phyloP scores from a whole-genome alignment of 2,329 filamentous ascomycete genomes.

The Alternaria sp. region DNA sequence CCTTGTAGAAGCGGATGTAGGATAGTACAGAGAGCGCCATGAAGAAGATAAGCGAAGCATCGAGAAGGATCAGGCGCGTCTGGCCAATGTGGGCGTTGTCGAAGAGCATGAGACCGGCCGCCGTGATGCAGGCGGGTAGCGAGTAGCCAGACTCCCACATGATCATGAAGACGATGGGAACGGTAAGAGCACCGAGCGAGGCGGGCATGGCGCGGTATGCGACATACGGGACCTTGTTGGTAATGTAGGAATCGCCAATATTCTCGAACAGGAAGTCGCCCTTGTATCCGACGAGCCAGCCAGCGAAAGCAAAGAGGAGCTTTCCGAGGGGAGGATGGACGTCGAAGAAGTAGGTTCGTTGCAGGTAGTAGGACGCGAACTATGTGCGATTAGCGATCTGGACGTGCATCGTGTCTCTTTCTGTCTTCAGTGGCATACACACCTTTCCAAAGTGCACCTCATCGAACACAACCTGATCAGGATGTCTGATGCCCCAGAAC shows the following conservation, averaged over 20 bases:
- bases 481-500: slow-evolving; percentile 96
- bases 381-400: slow-evolving; percentile 34
- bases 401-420: background rate
- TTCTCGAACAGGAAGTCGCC: slow-evolving; percentile 98
- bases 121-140: slow-evolving; percentile 86
- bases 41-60: slow-evolving; percentile 90
- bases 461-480: slow-evolving; percentile 96
- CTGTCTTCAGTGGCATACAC: slow-evolving; percentile 35
- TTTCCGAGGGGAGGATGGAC: slow-evolving; percentile 98
- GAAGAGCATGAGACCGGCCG: slow-evolving; percentile 84
- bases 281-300: slow-evolving; percentile 97
- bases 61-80: slow-evolving; percentile 91
- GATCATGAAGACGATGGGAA: slow-evolving; percentile 92
- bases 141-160: slow-evolving; percentile 99
- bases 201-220: slow-evolving; percentile 94
- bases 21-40: slow-evolving; percentile 94
- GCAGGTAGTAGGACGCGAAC: slow-evolving; percentile 77
- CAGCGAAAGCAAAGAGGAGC: slow-evolving; percentile 94
- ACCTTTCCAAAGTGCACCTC: slow-evolving; percentile 99
- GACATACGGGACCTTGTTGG: slow-evolving; percentile 96
- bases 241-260: slow-evolving; percentile 97
- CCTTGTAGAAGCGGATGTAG: slow-evolving; percentile 98
- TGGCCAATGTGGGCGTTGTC: slow-evolving; percentile 98
- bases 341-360: slow-evolving; percentile 99
- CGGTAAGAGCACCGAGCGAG: slow-evolving; percentile 87